Percentiles rank a stretch among this genome's conserved stretches.
Conservation (phyloP, 2,329 filamentous ascomycete species). For the Fusarium pseudograminearum region DNA sequence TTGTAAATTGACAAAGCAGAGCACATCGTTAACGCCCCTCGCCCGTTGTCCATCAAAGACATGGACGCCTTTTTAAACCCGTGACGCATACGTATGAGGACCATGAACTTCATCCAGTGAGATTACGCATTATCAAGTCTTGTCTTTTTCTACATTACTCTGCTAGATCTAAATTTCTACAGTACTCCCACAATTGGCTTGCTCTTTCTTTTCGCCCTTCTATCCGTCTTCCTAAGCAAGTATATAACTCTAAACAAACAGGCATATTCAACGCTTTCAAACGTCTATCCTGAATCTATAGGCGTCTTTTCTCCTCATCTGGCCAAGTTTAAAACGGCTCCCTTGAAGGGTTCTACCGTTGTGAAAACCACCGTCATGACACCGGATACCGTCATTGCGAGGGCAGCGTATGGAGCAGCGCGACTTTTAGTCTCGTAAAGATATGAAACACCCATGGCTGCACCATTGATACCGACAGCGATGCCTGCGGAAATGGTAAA, state of each 20-base stretch:
- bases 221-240: conserved; percentile 25
- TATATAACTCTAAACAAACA: conserved; percentile 38
- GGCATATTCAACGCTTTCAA: conserved; percentile 13
- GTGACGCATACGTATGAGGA: conserved; percentile 17
- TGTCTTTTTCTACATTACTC: conserved; percentile 11
- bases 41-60: neutral
- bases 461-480: conserved; percentile 68
- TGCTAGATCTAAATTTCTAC: conserved; percentile 28
- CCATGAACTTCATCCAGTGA: neutral
- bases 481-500: conserved; percentile 63
- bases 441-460: conserved; percentile 70
- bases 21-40: conserved; percentile 16
- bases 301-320: conserved; percentile 39
- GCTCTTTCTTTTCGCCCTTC: conserved; percentile 16
- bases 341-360: conserved; percentile 60
- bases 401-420: conserved; percentile 66
- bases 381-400: conserved; percentile 69
- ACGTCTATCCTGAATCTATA: conserved; percentile 10
- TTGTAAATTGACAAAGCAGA: conserved; percentile 38
- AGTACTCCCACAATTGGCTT: conserved; percentile 17
- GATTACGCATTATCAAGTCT: conserved; percentile 1
- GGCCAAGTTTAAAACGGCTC: conserved; percentile 53
- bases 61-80: neutral
- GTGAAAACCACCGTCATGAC: conserved; percentile 67
- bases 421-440: conserved; percentile 66